phyloP scores from a whole-genome alignment of 164 flowering plant species.

The Piper longum region DNA sequence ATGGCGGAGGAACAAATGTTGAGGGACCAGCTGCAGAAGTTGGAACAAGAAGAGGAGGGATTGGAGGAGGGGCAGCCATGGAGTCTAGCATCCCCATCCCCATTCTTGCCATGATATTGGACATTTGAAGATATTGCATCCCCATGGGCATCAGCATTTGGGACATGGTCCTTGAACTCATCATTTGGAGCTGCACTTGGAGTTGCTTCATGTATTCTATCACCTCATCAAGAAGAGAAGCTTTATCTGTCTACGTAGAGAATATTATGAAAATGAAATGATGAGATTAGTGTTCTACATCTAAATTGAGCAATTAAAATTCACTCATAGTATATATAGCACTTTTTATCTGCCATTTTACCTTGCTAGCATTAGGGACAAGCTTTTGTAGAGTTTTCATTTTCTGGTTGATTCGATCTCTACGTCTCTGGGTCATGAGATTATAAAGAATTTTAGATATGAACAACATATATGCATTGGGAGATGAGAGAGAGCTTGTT shows the following conservation, averaged over 20 bases:
- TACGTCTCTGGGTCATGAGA: conserved; percentile 23
- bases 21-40: conserved; percentile 7
- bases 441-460: not conserved
- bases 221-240: conserved; percentile 63
- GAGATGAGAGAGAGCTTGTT: not conserved
- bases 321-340: not conserved
- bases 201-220: conserved; percentile 54
- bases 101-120: conserved; percentile 21
- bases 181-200: conserved; percentile 52
- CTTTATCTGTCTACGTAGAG: conserved; percentile 46
- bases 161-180: conserved; percentile 34
- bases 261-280: not conserved
- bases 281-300: not conserved
- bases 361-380: conserved; percentile 66
- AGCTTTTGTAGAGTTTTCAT: conserved; percentile 59
- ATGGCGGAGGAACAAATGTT: conserved; percentile 17
- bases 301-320: not conserved
- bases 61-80: conserved; percentile 11
- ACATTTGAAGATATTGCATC: conserved; percentile 39
- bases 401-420: conserved; percentile 61
- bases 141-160: conserved; percentile 47
- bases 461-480: not conserved
- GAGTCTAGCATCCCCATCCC: conserved; percentile 35
- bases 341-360: not conserved
- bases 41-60: conserved; percentile 16